These are phyloP conservation scores for Fusarium duplospermum DNA, from an alignment of 2,329 filamentous ascomycete species.

Conservation along the genomic window DNA sequence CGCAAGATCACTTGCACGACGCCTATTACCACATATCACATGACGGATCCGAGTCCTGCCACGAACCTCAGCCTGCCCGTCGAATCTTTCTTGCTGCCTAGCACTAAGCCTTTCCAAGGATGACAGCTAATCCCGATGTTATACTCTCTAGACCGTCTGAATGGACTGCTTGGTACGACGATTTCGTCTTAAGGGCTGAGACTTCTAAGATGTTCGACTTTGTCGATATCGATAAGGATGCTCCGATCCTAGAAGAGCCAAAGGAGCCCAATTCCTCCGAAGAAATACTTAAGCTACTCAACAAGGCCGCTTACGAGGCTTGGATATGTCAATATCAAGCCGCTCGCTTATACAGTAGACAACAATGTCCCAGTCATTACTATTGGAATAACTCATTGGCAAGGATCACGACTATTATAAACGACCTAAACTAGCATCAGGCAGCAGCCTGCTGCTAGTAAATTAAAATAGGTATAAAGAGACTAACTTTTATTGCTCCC, in stretches of 20 bases:
- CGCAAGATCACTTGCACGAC: neutral
- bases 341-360: too few relatives aligned
- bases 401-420: too few relatives aligned
- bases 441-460: too few relatives aligned
- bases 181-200: neutral
- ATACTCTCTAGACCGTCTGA: neutral
- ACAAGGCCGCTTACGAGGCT: neutral
- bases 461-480: too few relatives aligned
- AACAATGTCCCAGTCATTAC: too few relatives aligned
- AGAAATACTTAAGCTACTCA: neutral
- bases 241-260: neutral
- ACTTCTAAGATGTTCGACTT: neutral
- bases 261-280: neutral
- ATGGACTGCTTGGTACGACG: neutral
- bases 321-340: too few relatives aligned
- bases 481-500: too few relatives aligned
- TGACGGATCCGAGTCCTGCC: neutral
- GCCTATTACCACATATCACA: neutral
- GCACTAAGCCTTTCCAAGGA: neutral
- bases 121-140: neutral
- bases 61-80: neutral
- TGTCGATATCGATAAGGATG: neutral
- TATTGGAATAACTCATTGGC: too few relatives aligned
- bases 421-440: too few relatives aligned
- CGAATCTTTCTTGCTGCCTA: neutral